phyloP scores from a whole-genome alignment of 306 rosid genomes.

The Malus orientalis region DNA sequence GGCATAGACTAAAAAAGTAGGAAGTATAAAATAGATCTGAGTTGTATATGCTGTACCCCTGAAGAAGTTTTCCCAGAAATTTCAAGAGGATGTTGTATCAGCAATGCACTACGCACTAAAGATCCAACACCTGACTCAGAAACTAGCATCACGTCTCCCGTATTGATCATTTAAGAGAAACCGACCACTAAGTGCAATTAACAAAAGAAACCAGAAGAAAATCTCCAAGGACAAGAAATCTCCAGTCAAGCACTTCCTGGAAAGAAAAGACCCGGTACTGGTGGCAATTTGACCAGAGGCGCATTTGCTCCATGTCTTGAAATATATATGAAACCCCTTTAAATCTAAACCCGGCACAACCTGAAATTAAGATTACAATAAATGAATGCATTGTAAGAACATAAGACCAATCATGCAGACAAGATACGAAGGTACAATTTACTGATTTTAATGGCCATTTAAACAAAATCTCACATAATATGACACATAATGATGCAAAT shows the following conservation, averaged over 20 bases:
- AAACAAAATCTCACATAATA: background rate
- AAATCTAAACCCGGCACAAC: conserved; percentile 46
- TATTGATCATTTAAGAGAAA: conserved; percentile 59
- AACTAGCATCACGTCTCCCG: conserved; percentile 73
- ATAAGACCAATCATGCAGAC: background rate
- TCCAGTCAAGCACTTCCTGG: conserved; percentile 99
- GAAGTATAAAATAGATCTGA: background rate
- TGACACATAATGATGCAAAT: background rate
- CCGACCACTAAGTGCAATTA: conserved; percentile 91
- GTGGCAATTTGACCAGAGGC: conserved; percentile 72
- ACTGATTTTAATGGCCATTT: background rate
- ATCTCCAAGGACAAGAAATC: conserved; percentile 72
- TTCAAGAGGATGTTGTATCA: conserved; percentile 57
- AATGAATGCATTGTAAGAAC: background rate
- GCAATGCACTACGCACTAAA: conserved; percentile 72
- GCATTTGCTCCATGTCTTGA: conserved; percentile 70
- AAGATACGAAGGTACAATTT: background rate
- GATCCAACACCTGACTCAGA: conserved; percentile 86
- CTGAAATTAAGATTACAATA: conserved; percentile 24
- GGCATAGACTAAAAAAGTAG: background rate
- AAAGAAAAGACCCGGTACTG: conserved; percentile 68
- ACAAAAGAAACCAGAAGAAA: conserved; percentile 96
- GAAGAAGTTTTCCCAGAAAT: conserved; percentile 43
- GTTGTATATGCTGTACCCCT: conserved; percentile 40
- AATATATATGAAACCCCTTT: conserved; percentile 30